Evolutionary conservation across 768 basidiomycete species (phyloP).

Genomic region (Suillus brevipes): DNA sequence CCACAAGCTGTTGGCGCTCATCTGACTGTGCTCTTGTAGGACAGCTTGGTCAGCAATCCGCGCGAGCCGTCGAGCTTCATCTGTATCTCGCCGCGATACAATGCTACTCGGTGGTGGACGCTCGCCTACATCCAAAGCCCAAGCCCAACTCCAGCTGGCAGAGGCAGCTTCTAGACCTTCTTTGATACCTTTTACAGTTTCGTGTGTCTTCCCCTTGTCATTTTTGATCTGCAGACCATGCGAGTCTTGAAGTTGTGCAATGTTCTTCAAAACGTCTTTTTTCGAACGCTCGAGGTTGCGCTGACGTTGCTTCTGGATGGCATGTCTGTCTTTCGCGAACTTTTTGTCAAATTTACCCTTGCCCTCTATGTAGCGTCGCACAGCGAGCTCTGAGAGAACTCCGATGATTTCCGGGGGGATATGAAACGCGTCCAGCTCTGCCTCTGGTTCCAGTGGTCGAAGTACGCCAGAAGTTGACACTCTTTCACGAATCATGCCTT

Average conservation of each 20-base stretch:
- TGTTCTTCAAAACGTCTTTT: slow-evolving; percentile 58
- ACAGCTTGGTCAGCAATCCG: slow-evolving; percentile 70
- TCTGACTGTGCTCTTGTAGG: slow-evolving; percentile 52
- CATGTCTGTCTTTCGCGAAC: slow-evolving; percentile 54
- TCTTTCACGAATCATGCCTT: slow-evolving; percentile 87
- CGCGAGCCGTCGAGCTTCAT: slow-evolving; percentile 72
- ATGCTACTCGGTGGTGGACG: slow-evolving; percentile 90
- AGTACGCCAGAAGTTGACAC: slow-evolving; percentile 81
- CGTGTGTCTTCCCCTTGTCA: slow-evolving; percentile 23
- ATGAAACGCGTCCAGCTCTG: slow-evolving; percentile 63
- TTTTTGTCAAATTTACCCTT: slow-evolving; percentile 63
- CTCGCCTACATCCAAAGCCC: slow-evolving; percentile 80
- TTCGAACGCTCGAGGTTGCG: slow-evolving; percentile 64
- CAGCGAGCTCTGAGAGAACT: slow-evolving; percentile 67
- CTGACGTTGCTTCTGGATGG: slow-evolving; percentile 66
- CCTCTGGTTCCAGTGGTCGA: slow-evolving; percentile 75
- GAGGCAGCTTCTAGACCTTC: slow-evolving; percentile 42
- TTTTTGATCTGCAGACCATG: slow-evolving; percentile 15
- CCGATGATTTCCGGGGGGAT: slow-evolving; percentile 71
- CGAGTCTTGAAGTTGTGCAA: slow-evolving; percentile 43
- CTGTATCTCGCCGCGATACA: slow-evolving; percentile 84
- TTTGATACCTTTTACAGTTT: slow-evolving; percentile 22
- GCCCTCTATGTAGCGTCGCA: slow-evolving; percentile 75
- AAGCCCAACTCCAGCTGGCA: slow-evolving; percentile 77
- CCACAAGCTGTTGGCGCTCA: slow-evolving; percentile 78